Base-by-base conservation (phyloP, 805 yeast species). In the Candida xyloterini region DNA sequence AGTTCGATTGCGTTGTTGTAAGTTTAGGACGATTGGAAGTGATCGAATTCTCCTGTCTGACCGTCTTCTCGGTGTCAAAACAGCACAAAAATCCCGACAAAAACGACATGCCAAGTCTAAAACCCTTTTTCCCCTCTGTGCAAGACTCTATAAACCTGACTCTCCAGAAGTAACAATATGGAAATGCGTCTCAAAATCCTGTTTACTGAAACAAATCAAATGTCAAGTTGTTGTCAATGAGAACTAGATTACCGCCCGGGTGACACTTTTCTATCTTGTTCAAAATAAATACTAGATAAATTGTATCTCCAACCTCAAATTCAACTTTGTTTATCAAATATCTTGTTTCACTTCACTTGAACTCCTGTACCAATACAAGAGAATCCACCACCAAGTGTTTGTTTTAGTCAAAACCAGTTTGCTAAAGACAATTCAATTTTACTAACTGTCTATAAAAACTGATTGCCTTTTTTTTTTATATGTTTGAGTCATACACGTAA, bases 51-150 rank as follows among this genome's bases (percentile, higher is more conserved):
- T 60, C 59, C 42, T 52, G 57, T 47, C 57, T 50, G 21, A 48
- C 57, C 40, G 57, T 51, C 33, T 57, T 59, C 30, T 52, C 58
- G 27, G 49, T 47, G 40, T 55, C 63, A 52, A 60, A 62, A 47
- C 68, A 64, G 43, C 68, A 64, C 42, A 64, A 49, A 23, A 64
- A 32, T 7, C 59, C 49, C 11, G 66, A 55, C 40, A 62, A 43
- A 49, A 63, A 59, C 30, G 67, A 57, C 68, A 63, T 63, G 36
- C 36, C 43, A 34, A 32, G 10, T n/a, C 8, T 11, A 10, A 30
- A 9, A 15, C 13, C 15, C 14, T 15, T 20, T 11, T 11, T 27
- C 25, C 20, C 27, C 13, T 23, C 25, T 10, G 21, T 11, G 26
- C 21, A 27, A 32, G 29, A 38, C 36, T 38, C 42, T 36, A 30